phyloP scores from a whole-genome alignment of 331 rosid species.

The Acacia concinna region DNA sequence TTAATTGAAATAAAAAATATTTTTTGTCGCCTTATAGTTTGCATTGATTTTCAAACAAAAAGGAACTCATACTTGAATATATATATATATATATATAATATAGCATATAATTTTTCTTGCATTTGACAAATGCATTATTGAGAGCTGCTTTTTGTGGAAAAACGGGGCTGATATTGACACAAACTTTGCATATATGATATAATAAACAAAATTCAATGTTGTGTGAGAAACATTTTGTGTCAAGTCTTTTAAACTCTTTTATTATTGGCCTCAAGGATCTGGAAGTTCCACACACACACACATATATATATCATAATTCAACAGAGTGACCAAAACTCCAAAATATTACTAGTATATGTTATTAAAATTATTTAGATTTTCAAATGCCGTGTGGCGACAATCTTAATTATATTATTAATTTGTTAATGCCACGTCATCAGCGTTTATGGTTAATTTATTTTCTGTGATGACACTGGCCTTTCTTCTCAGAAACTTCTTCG shows the following conservation, averaged over 20 bases:
- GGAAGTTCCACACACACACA: no score
- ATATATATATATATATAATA: no score
- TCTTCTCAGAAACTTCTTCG: background rate
- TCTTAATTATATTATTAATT: background rate
- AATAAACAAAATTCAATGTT: background rate
- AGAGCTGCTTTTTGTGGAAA: background rate
- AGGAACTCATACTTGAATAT: no score
- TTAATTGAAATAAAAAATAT: no score
- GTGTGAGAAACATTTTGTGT: background rate
- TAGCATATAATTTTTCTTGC: background rate
- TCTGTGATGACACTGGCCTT: background rate
- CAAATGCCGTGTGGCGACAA: constrained; percentile 8
- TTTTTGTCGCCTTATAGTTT: no score
- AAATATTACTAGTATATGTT: background rate
- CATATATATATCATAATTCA: no score
- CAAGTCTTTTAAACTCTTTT: background rate
- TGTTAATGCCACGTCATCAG: background rate
- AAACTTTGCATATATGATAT: background rate
- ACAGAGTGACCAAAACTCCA: background rate
- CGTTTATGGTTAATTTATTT: background rate
- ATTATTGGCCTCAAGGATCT: background rate
- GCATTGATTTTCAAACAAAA: no score
- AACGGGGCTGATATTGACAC: background rate
- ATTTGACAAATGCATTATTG: background rate
- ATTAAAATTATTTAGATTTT: background rate